phyloP scores from a whole-genome alignment of 2,329 filamentous ascomycete genomes.

The Onygenales sp. region DNA sequence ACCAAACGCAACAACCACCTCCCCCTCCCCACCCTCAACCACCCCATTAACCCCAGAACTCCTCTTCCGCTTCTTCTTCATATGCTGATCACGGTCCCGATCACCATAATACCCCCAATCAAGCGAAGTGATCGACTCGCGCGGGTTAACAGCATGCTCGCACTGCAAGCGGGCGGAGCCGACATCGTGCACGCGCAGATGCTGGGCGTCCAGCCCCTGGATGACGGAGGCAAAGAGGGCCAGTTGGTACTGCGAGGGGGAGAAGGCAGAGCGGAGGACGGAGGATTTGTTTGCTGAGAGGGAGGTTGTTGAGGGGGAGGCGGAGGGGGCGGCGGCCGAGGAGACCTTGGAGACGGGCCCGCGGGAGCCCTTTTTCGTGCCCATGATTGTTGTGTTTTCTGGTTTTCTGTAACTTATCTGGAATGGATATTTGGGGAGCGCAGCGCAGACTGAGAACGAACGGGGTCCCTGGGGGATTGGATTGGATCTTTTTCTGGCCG shows the following conservation, averaged over 20 bases:
- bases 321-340: conserved; percentile 30
- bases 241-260: conserved; percentile 42
- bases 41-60: conserved; percentile 30
- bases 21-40: conserved; percentile 15
- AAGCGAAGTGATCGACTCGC: conserved; percentile 39
- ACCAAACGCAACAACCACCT: conserved; percentile 41
- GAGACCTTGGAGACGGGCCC: conserved; percentile 35
- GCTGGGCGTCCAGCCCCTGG: conserved; percentile 43
- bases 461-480: not conserved
- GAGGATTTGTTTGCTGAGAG: conserved; percentile 36
- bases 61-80: conserved; percentile 45
- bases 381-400: conserved; percentile 23
- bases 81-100: conserved; percentile 22
- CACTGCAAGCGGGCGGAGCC: conserved; percentile 41
- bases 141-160: conserved; percentile 39
- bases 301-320: conserved; percentile 21
- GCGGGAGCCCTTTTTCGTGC: conserved; percentile 34
- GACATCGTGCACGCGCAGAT: conserved; percentile 44
- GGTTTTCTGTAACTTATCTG: conserved; percentile 11
- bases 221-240: conserved; percentile 45
- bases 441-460: not conserved
- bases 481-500: too few species aligned
- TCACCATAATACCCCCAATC: conserved; percentile 41
- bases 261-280: conserved; percentile 41
- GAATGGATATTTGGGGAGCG: not conserved